Conservation (phyloP, 1,284 basidiomycete species). For the Tilletia caries region DNA sequence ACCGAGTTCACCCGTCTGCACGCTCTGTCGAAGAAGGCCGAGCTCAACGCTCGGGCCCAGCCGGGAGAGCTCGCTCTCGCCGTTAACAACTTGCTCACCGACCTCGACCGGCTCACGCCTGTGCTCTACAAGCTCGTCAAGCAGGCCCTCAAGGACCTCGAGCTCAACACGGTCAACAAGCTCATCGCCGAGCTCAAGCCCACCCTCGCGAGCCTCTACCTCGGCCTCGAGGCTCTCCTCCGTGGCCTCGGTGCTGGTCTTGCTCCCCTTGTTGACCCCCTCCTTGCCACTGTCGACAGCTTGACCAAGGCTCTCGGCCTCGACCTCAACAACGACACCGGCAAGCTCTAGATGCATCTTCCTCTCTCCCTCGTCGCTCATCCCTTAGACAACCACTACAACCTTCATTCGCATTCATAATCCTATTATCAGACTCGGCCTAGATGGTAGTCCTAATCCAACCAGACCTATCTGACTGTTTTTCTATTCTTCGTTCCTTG, state of each 20-base stretch:
- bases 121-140: not conserved
- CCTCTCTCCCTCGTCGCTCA: not conserved
- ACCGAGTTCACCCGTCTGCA: not conserved
- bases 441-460: too few species aligned
- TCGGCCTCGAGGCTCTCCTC: not conserved
- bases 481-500: too few species aligned
- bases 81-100: not conserved
- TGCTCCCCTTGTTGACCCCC: not conserved
- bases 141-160: not conserved
- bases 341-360: constrained; percentile 2
- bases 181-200: not conserved
- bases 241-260: not conserved
- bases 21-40: not conserved
- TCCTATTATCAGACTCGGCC: too few species aligned
- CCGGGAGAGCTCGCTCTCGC: not conserved
- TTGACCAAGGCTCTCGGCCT: not conserved
- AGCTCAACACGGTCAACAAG: not conserved
- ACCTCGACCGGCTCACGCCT: constrained; percentile 2
- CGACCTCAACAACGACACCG: constrained; percentile 9
- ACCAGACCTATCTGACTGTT: too few species aligned
- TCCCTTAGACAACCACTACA: not conserved
- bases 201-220: not conserved
- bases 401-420: not conserved
- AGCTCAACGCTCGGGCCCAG: not conserved
- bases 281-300: not conserved